Evolutionary conservation across 768 basidiomycete species (phyloP).

Genomic region (Boletus eberwhitei): DNA sequence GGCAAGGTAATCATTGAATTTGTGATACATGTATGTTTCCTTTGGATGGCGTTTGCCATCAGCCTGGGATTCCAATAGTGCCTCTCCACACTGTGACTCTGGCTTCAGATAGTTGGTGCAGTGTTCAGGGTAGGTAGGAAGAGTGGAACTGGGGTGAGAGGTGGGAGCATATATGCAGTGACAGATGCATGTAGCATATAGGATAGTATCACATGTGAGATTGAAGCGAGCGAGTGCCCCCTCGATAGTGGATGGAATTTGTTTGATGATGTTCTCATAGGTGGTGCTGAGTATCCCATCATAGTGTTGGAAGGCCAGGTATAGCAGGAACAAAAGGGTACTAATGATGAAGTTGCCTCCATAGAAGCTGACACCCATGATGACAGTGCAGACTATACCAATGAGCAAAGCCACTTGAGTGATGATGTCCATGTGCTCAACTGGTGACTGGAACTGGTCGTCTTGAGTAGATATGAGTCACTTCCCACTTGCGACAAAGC

Average conservation of each 20-base stretch:
- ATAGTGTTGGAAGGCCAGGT: neutral
- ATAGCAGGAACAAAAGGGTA: conserved; percentile 5
- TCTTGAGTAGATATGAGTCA: neutral
- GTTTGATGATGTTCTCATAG: conserved; percentile 1
- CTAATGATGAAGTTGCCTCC: conserved; percentile 20
- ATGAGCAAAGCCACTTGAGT: conserved; percentile 1
- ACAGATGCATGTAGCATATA: neutral
- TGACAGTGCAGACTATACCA: neutral
- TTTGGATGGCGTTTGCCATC: neutral
- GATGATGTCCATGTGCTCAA: conserved; percentile 1
- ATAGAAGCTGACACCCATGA: conserved; percentile 14
- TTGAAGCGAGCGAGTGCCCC: neutral
- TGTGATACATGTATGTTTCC: conserved; percentile 1
- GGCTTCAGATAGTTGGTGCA: neutral
- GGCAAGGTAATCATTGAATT: conserved; percentile 13
- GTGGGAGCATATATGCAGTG: conserved; percentile 4
- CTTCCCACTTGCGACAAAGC: too few relatives aligned
- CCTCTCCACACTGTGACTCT: neutral
- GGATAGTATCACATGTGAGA: neutral
- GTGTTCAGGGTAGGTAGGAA: neutral
- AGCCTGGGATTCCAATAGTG: neutral
- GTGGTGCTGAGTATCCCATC: neutral
- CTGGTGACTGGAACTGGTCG: neutral
- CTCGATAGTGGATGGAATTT: neutral
- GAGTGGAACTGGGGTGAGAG: neutral